phyloP scores from a whole-genome alignment of 352 stramenopile species.

The Albugo laibachii region DNA sequence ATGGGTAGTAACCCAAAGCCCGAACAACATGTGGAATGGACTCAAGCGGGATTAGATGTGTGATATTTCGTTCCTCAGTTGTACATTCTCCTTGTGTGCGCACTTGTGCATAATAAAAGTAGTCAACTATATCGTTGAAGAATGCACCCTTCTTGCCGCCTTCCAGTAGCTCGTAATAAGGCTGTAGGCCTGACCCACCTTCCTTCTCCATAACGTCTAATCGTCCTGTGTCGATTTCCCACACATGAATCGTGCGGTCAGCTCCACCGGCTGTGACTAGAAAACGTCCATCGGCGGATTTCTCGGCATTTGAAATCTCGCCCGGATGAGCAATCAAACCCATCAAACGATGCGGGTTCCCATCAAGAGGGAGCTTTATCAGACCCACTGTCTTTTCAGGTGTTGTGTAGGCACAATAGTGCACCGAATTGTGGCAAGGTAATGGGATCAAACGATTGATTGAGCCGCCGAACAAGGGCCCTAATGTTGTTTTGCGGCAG shows the following conservation, averaged over 20 bases:
- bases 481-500: slow-evolving; percentile 79
- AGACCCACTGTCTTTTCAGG: slow-evolving; percentile 70
- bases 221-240: slow-evolving; percentile 62
- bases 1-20: slow-evolving; percentile 84
- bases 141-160: slow-evolving; percentile 60
- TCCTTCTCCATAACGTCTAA: slow-evolving; percentile 47
- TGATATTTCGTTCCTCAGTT: slow-evolving; percentile 45
- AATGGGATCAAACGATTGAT: slow-evolving; percentile 65
- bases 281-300: slow-evolving; percentile 70
- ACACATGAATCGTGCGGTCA: slow-evolving; percentile 85
- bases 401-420: slow-evolving; percentile 61
- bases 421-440: slow-evolving; percentile 1
- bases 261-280: slow-evolving; percentile 75
- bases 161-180: slow-evolving; percentile 76
- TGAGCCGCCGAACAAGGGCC: slow-evolving; percentile 77
- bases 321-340: slow-evolving; percentile 84
- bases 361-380: slow-evolving; percentile 80
- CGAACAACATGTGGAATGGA: slow-evolving; percentile 88
- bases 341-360: slow-evolving; percentile 82
- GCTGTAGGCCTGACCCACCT: slow-evolving; percentile 18
- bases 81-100: slow-evolving; percentile 79
- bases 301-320: slow-evolving; percentile 69
- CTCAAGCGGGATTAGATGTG: slow-evolving; percentile 44
- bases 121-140: slow-evolving; percentile 86
- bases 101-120: slow-evolving; percentile 88